These are phyloP conservation scores for Leucocoprinus sp. DNA, from an alignment of 768 basidiomycete species.

Conservation along the genomic window DNA sequence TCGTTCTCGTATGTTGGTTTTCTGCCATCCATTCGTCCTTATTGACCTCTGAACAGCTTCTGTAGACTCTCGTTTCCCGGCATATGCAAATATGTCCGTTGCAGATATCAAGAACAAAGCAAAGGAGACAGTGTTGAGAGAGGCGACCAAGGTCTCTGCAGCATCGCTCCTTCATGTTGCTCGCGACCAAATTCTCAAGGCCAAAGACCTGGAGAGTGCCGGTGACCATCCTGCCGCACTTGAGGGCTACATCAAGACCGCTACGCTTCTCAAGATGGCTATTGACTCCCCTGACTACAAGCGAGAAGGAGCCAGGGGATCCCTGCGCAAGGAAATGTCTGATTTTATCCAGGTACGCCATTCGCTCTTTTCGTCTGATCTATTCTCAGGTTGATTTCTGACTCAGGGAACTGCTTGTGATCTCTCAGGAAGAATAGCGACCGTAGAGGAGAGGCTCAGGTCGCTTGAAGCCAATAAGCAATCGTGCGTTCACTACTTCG, in stretches of 20 bases:
- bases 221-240: conserved; percentile 60
- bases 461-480: conserved; percentile 30
- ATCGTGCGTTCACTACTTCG: conserved; percentile 20
- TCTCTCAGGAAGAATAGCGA: conserved; percentile 26
- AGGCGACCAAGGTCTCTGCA: conserved; percentile 51
- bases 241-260: conserved; percentile 52
- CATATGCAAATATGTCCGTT: conserved; percentile 29
- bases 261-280: conserved; percentile 45
- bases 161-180: conserved; percentile 56
- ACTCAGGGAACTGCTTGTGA: conserved; percentile 30
- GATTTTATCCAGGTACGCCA: conserved; percentile 57
- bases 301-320: conserved; percentile 36
- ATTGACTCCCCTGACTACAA: conserved; percentile 55
- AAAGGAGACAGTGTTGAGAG: conserved; percentile 38
- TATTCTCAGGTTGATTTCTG: conserved; percentile 7
- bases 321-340: conserved; percentile 52
- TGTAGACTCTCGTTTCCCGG: conserved; percentile 15
- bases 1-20: too few relatives aligned
- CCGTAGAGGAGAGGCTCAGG: conserved; percentile 40
- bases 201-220: conserved; percentile 41
- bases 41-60: conserved; percentile 10
- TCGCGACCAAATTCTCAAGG: conserved; percentile 44
- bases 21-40: too few relatives aligned
- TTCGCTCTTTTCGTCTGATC: conserved; percentile 9
- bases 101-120: conserved; percentile 37